Evolutionary conservation across 2,329 filamentous ascomycete species (phyloP).

Genomic region (Trichoderma aggressivum): DNA sequence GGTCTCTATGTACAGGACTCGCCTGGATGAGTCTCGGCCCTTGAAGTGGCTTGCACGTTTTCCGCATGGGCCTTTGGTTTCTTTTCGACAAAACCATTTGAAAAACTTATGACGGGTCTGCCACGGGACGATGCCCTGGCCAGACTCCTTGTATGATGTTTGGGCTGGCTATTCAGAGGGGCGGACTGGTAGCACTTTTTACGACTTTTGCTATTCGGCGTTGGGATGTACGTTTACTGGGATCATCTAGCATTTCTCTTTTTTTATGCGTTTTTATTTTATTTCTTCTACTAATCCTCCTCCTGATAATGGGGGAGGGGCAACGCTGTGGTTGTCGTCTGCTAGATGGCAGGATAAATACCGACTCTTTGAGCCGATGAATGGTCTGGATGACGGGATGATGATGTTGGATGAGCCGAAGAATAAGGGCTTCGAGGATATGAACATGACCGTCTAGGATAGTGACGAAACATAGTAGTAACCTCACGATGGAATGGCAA

Average conservation of each 20-base stretch:
- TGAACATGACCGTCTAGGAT: not conserved
- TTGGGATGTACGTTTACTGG: conserved; percentile 14
- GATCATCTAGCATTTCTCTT: not conserved
- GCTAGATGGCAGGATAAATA: not conserved
- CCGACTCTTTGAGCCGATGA: not conserved
- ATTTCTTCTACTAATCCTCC: not conserved
- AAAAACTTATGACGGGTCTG: not conserved
- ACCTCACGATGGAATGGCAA: not conserved
- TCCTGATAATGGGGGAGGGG: not conserved
- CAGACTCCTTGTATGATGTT: not conserved
- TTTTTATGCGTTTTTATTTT: not conserved
- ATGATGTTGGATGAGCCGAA: not conserved
- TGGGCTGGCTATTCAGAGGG: not conserved
- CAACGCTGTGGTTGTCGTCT: not conserved
- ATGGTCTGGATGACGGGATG: not conserved
- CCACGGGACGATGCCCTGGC: not conserved
- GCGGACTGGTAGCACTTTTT: not conserved
- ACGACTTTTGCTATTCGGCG: conserved; percentile 4
- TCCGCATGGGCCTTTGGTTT: not conserved
- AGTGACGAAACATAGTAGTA: conserved; percentile 11
- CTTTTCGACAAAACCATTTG: not conserved
- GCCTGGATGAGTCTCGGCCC: conserved; percentile 48
- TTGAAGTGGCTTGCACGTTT: conserved; percentile 15
- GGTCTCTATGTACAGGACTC: conserved; percentile 39
- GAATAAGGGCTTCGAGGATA: not conserved